Conservation (phyloP, 805 yeast species). For the Ogataea ganodermae region DNA sequence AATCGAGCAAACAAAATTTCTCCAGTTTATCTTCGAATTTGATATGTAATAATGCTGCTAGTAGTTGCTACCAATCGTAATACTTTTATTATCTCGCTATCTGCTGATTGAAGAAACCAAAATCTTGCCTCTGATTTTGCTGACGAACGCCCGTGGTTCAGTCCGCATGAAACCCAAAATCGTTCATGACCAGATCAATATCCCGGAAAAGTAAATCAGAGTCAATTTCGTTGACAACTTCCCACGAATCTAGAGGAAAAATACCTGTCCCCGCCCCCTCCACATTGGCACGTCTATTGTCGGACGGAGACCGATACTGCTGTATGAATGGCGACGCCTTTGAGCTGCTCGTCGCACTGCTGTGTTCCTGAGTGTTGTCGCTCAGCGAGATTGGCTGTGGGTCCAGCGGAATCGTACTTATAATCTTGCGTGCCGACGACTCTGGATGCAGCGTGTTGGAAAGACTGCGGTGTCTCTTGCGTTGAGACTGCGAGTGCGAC, state of each 20-base stretch:
- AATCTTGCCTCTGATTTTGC: too few species aligned
- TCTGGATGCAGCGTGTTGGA: conserved; percentile 65
- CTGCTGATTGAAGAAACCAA: too few species aligned
- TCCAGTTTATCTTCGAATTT: too few species aligned
- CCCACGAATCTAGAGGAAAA: conserved; percentile 44
- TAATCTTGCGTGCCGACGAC: conserved; percentile 70
- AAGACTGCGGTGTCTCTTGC: conserved; percentile 48
- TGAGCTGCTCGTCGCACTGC: conserved; percentile 20
- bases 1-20: too few species aligned
- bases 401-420: conserved; percentile 77
- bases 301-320: conserved; percentile 22
- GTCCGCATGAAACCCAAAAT: conserved; percentile 81
- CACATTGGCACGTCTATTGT: conserved; percentile 3
- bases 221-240: conserved; percentile 41
- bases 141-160: conserved; percentile 2
- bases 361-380: conserved; percentile 27
- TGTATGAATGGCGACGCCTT: conserved; percentile 24
- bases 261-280: conserved; percentile 10
- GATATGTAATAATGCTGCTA: too few species aligned
- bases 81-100: too few species aligned
- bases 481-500: conserved; percentile 16
- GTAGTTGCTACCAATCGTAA: too few species aligned
- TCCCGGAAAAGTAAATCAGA: conserved; percentile 71
- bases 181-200: conserved; percentile 87
- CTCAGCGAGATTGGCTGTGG: conserved; percentile 68